A percentile compares a stretch with the other conserved stretches of the same genome.
Conservation (phyloP, 2,329 filamentous ascomycete species). For the Colletotrichum spinosum region DNA sequence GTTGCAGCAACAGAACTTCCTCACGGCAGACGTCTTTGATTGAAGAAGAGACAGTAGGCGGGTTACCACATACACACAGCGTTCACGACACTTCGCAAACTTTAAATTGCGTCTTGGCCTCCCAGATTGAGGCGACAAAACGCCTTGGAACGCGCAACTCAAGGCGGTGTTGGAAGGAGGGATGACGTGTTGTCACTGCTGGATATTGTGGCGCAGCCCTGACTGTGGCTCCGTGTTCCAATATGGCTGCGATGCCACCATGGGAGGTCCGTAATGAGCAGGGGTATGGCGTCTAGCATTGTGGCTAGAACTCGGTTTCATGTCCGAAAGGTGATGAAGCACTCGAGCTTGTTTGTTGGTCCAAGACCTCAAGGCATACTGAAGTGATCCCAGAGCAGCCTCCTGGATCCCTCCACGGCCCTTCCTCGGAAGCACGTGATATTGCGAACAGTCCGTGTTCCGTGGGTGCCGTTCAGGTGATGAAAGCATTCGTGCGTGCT, state of each 20-base stretch:
- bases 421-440: slow-evolving; percentile 11
- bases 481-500: too few relatives aligned
- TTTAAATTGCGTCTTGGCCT: slow-evolving; percentile 28
- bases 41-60: neutral
- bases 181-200: slow-evolving; percentile 31
- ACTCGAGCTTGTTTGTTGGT: slow-evolving; percentile 16
- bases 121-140: slow-evolving; percentile 14
- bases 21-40: too few relatives aligned
- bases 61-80: neutral
- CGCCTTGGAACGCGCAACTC: slow-evolving; percentile 29
- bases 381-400: slow-evolving; percentile 18
- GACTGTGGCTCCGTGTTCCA: slow-evolving; percentile 24
- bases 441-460: too few relatives aligned
- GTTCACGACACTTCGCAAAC: slow-evolving; percentile 15
- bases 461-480: too few relatives aligned
- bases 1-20: slow-evolving; percentile 5
- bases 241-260: slow-evolving; percentile 5
- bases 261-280: slow-evolving; percentile 12
- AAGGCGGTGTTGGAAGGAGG: slow-evolving; percentile 15
- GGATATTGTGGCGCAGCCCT: slow-evolving; percentile 27
- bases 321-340: slow-evolving; percentile 21
- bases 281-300: slow-evolving; percentile 1
- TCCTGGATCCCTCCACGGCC: slow-evolving; percentile 12
- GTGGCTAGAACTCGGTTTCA: slow-evolving; percentile 34
- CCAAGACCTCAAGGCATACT: slow-evolving; percentile 5